Conservation (phyloP, 106 monocot species). For the Phalaenopsis aphrodite region DNA sequence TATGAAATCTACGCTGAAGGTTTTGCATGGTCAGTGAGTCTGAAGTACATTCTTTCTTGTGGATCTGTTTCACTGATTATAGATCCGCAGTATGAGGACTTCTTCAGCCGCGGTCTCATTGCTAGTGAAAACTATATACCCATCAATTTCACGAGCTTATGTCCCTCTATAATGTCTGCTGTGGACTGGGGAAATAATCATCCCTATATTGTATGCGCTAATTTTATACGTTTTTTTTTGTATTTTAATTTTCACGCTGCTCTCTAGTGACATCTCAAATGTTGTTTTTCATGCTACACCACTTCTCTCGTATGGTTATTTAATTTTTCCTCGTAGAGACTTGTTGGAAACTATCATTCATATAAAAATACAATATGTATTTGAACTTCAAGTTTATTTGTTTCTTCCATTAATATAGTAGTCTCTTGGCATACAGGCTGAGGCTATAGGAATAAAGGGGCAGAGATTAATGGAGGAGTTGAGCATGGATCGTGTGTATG, state of each 20-base stretch:
- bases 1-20: slow-evolving; percentile 74
- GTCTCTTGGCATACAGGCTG: slow-evolving; percentile 20
- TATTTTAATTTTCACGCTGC: neutral
- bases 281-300: too few relatives aligned
- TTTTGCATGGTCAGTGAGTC: slow-evolving; percentile 72
- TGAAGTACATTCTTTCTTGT: slow-evolving; percentile 63
- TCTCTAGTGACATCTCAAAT: too few relatives aligned
- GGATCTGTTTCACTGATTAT: slow-evolving; percentile 54
- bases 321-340: too few relatives aligned
- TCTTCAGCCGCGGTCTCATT: slow-evolving; percentile 48
- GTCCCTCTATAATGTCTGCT: slow-evolving; percentile 35
- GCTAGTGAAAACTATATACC: slow-evolving; percentile 38
- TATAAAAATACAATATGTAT: neutral
- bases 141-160: slow-evolving; percentile 15
- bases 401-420: too few relatives aligned
- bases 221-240: neutral
- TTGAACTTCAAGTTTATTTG: too few relatives aligned
- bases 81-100: slow-evolving; percentile 48
- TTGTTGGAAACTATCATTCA: too few relatives aligned
- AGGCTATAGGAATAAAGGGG: slow-evolving; percentile 33
- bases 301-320: too few relatives aligned
- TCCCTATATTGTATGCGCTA: slow-evolving; percentile 17
- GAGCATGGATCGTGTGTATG: slow-evolving; percentile 53
- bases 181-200: slow-evolving; percentile 65
- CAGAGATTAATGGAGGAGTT: slow-evolving; percentile 47